Conservation (phyloP, 208 protist genomes). For the Naegleria fowleri region DNA sequence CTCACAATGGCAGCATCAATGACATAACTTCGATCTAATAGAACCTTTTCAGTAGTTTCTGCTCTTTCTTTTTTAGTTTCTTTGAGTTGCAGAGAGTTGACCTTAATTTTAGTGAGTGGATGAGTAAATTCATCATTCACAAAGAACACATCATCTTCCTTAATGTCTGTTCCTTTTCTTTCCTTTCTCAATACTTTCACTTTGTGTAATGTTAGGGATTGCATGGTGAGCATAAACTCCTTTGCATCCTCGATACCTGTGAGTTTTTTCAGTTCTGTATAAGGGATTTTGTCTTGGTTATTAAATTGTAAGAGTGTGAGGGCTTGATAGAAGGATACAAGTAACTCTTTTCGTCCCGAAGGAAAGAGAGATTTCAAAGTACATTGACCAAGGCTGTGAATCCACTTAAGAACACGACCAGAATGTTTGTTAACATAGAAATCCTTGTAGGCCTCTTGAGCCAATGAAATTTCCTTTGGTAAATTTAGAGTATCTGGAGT, state of each 20-base stretch:
- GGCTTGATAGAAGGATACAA: conserved; percentile 79
- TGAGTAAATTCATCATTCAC: conserved; percentile 51
- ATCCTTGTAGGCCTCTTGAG: conserved; percentile 54
- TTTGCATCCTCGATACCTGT: conserved; percentile 55
- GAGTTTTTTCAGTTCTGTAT: conserved; percentile 53
- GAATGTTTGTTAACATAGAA: conserved; percentile 60
- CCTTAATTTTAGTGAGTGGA: conserved; percentile 59
- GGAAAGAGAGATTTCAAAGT: conserved; percentile 55
- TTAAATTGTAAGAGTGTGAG: conserved; percentile 80
- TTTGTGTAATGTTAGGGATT: conserved; percentile 59
- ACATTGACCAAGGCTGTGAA: conserved; percentile 54
- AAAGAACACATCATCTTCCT: conserved; percentile 2
- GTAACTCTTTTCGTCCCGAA: conserved; percentile 62
- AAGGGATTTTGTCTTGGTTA: conserved; percentile 45
- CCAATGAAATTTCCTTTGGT: conserved; percentile 38
- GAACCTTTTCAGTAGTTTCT: conserved; percentile 61
- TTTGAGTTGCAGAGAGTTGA: conserved; percentile 72
- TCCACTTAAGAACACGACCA: conserved; percentile 59
- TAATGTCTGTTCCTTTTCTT: conserved; percentile 26
- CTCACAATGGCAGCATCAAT: conserved; percentile 40
- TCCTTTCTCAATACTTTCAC: conserved; percentile 45
- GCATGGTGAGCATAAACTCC: conserved; percentile 59
- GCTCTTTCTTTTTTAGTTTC: conserved; percentile 68
- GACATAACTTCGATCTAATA: neutral
- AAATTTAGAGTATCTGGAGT: conserved; percentile 41